Evolutionary conservation across 2,329 filamentous ascomycete genomes (phyloP).

Genomic region (Cytospora schulzeri): DNA sequence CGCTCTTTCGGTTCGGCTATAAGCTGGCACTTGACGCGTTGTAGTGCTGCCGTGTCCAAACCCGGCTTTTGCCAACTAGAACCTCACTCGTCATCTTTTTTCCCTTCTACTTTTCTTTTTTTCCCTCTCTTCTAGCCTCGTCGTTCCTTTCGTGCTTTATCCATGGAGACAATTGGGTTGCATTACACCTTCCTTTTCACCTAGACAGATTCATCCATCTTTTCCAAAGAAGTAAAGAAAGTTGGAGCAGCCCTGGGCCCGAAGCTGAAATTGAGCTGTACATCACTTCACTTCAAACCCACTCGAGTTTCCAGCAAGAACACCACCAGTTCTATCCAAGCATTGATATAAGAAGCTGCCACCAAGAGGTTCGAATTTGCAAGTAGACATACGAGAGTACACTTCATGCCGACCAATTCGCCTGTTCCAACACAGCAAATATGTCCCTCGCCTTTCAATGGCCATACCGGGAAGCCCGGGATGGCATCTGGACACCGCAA

Average conservation of each 20-base stretch:
- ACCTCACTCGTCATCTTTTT: slow-evolving; percentile 15
- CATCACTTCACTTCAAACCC: neutral
- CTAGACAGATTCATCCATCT: neutral
- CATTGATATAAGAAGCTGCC: neutral
- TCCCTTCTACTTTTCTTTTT: slow-evolving; percentile 2
- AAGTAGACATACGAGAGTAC: slow-evolving; percentile 4
- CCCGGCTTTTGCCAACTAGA: slow-evolving; percentile 2
- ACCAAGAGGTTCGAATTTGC: neutral
- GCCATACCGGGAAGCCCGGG: slow-evolving; percentile 40
- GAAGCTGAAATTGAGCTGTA: neutral
- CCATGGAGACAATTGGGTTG: neutral
- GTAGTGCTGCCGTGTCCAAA: neutral
- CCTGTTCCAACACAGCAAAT: neutral
- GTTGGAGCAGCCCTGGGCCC: neutral
- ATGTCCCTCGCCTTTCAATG: slow-evolving; percentile 33
- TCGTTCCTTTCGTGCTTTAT: slow-evolving; percentile 1
- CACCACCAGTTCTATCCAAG: neutral
- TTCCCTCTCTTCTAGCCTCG: slow-evolving; percentile 13
- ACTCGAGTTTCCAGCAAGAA: neutral
- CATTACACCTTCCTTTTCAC: neutral
- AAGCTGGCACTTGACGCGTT: slow-evolving; percentile 9
- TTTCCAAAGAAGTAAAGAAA: neutral
- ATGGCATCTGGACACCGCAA: slow-evolving; percentile 42
- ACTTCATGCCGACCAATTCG: slow-evolving; percentile 8
- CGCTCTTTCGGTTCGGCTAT: slow-evolving; percentile 19